phyloP scores from a whole-genome alignment of 2,329 filamentous ascomycete genomes.

The Metarhizium guizhouense region DNA sequence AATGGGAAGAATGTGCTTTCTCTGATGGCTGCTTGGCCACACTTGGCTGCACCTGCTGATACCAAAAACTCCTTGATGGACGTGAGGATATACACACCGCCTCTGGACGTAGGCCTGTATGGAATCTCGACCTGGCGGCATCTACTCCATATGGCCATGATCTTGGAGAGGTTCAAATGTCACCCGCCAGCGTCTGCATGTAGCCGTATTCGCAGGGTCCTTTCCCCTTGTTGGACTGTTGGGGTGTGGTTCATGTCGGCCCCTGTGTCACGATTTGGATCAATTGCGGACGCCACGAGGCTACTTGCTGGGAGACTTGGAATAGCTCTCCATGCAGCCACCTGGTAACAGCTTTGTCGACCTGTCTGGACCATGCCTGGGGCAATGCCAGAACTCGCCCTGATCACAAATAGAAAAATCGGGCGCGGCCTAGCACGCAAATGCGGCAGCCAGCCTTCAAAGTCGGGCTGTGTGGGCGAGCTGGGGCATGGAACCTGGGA shows the following conservation, averaged over 20 bases:
- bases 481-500: too few relatives aligned
- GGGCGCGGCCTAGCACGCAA: too few relatives aligned
- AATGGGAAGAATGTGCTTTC: too few relatives aligned
- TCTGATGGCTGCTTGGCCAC: too few relatives aligned
- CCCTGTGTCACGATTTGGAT: not conserved
- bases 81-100: not conserved
- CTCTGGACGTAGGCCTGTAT: not conserved
- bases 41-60: too few relatives aligned
- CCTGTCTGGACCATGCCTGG: not conserved
- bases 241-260: not conserved
- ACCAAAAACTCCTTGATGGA: too few relatives aligned
- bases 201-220: not conserved
- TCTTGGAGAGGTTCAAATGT: too few relatives aligned
- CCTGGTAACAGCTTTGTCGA: not conserved
- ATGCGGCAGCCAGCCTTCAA: not conserved
- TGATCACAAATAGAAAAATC: not conserved
- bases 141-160: not conserved
- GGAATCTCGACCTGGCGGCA: not conserved
- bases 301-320: not conserved
- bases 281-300: not conserved
- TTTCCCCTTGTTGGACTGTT: not conserved
- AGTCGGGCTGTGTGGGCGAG: not conserved
- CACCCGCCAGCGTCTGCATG: too few relatives aligned
- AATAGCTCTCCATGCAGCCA: not conserved
- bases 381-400: not conserved